A percentile compares a stretch with the other conserved stretches of the same genome.
Evolutionary conservation across 805 yeast species (phyloP).

Genomic region (Saturnispora kantuleensis): DNA sequence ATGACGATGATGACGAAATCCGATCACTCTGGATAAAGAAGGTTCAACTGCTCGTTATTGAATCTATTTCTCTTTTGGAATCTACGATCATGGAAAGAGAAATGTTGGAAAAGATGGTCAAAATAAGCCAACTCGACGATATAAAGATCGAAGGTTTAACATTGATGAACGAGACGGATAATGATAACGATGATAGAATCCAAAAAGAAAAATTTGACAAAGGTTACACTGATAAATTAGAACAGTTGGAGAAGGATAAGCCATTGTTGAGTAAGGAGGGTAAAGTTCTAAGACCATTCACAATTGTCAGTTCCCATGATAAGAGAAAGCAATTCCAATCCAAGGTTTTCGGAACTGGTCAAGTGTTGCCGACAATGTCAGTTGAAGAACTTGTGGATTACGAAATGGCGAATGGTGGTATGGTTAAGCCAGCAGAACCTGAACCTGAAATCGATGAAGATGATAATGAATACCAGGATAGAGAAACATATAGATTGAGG

Average conservation of each 20-base stretch:
- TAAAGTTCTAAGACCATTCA: slow-evolving; percentile 75
- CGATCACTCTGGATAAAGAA: slow-evolving; percentile 49
- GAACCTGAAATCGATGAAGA: slow-evolving; percentile 50
- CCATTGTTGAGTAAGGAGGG: slow-evolving; percentile 59
- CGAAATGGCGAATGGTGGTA: slow-evolving; percentile 78
- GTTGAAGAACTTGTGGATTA: slow-evolving; percentile 86
- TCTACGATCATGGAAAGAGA: slow-evolving; percentile 55
- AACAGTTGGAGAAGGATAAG: slow-evolving; percentile 36
- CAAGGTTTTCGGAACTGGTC: slow-evolving; percentile 85
- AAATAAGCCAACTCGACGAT: slow-evolving; percentile 12
- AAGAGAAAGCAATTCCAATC: slow-evolving; percentile 44
- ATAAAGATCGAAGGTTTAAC: slow-evolving; percentile 9
- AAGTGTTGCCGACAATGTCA: slow-evolving; percentile 84
- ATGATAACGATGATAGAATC: slow-evolving; percentile 6
- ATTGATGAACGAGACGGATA: slow-evolving; percentile 6
- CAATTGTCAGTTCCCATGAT: slow-evolving; percentile 41
- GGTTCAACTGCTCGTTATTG: slow-evolving; percentile 40
- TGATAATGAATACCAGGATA: slow-evolving; percentile 47
- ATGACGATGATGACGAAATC: slow-evolving; percentile 53
- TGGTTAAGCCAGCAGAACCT: slow-evolving; percentile 37
- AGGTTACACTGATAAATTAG: slow-evolving; percentile 48
- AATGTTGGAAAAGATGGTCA: slow-evolving; percentile 37
- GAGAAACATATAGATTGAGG: slow-evolving; percentile 64
- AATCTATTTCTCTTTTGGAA: slow-evolving; percentile 48
- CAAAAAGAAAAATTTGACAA: slow-evolving; percentile 23